Base-by-base conservation (phyloP, 1,284 basidiomycete genomes). In the Mycosarcoma mackinlayi region DNA sequence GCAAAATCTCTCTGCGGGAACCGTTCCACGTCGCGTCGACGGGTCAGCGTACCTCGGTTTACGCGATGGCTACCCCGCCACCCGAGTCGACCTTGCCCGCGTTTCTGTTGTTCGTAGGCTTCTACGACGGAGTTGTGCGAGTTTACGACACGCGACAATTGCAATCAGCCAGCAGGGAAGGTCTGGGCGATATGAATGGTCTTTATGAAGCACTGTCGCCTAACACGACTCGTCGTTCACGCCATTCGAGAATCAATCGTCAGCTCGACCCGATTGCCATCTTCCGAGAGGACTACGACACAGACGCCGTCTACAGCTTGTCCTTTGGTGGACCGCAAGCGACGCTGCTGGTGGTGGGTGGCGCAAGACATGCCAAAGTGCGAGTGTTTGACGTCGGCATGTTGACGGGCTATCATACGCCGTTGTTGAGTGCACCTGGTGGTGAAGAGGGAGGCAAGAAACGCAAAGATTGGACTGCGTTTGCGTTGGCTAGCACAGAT, bases 31-130 rank as follows among this genome's bases (percentile, higher is more conserved):
- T 63, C 0, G 60, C 66, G 6, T 52, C 49, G 0, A 57, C 49
- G 1, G 53, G 55, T 0, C 48, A 46, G 24, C 31, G 38, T 1
- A 63, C 62, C 1, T 46, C 52, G 6, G 71, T 66, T 9, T 73
- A 66, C 33, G 67, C 71, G 1, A 51, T 70, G 38, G 54, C 58
- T 5, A 56, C 47, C 0, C 31, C 65, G 9, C 62, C 63, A 0
- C 4, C n/a, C 0, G 13, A 7, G 2, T 54, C 63, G 4, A 35
- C 16, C 16, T 19, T 75, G 4, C 72, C 72, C 0, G 8, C 31
- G 3, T 64, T 64, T 30, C 34, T 72, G 27, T 61, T 75, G n/a
- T 75, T 72, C 31, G 69, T 54, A 2, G 73, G 73, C 3, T 72
- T 58, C 27, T 75, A 65, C 21, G 69, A 73, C 18, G 73, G 73